Evolutionary conservation across 306 rosid genomes (phyloP).

Genomic region (Erythrophleum fordii): DNA sequence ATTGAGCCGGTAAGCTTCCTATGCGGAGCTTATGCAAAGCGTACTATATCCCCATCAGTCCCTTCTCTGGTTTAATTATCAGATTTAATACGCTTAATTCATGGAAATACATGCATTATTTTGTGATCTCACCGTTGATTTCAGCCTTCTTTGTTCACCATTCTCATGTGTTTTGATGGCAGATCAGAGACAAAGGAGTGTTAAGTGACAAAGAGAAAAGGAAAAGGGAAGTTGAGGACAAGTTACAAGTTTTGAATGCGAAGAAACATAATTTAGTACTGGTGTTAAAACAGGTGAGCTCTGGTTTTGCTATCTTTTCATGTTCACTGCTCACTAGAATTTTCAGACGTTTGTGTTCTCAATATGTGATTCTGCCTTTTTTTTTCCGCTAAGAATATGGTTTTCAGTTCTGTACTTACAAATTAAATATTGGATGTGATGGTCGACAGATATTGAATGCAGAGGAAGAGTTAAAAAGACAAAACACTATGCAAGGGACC

Average conservation of each 20-base stretch:
- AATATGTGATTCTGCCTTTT: neutral
- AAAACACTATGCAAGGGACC: conserved; percentile 60
- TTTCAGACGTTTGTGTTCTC: neutral
- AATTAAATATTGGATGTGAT: conserved; percentile 27
- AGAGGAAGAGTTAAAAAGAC: conserved; percentile 91
- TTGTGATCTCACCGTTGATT: neutral
- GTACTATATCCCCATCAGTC: neutral
- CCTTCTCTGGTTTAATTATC: neutral
- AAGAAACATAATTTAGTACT: conserved; percentile 86
- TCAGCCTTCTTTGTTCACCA: neutral
- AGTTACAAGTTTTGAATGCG: conserved; percentile 71
- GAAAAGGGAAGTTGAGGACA: conserved; percentile 79
- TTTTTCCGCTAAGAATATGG: neutral
- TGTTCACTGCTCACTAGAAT: neutral
- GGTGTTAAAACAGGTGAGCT: conserved; percentile 85
- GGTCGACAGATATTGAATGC: conserved; percentile 78
- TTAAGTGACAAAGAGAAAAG: conserved; percentile 58
- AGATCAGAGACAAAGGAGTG: conserved; percentile 57
- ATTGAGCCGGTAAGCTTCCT: conserved; percentile 47
- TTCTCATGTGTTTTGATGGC: conserved; percentile 23
- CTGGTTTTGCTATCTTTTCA: neutral
- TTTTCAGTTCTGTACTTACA: conserved; percentile 11
- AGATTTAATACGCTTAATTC: neutral
- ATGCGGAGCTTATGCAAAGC: conserved; percentile 43
- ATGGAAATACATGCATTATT: neutral